These are phyloP conservation scores for Lineolata rhizophorae DNA, from an alignment of 495 filamentous ascomycete species.

Conservation along the genomic window DNA sequence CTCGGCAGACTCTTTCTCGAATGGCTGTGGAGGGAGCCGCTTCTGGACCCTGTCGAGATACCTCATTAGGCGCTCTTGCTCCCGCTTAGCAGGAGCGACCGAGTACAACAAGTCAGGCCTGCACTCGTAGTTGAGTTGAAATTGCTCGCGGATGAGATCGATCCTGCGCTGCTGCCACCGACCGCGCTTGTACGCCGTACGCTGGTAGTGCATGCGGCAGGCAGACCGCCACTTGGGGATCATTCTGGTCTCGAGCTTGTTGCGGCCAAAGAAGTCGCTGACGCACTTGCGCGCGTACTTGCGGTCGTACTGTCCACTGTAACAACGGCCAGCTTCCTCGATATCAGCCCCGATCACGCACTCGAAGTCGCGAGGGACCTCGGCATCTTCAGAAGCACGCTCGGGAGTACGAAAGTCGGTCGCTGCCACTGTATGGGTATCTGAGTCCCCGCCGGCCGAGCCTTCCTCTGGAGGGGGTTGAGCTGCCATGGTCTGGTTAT, in stretches of 20 bases:
- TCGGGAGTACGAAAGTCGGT: no score
- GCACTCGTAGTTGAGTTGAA: background rate
- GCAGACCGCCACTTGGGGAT: background rate
- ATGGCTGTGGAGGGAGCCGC: no score
- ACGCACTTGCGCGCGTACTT: background rate
- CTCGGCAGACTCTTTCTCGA: background rate
- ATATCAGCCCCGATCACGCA: no score
- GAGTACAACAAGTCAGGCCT: background rate
- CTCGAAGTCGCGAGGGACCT: no score
- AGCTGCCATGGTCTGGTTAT: no score
- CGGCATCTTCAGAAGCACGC: no score
- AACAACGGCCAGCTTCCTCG: no score
- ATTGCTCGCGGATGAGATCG: background rate
- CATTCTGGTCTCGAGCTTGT: background rate
- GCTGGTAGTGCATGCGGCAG: constrained; percentile 1
- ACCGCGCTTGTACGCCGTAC: background rate
- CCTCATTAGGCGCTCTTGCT: background rate
- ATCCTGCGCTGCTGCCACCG: background rate
- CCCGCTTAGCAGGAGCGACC: background rate
- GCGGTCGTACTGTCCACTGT: no score
- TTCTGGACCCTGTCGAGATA: background rate
- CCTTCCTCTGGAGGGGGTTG: no score
- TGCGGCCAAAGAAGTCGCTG: background rate
- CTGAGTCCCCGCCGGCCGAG: no score
- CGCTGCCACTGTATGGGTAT: no score